A percentile compares a stretch with the other conserved stretches of the same genome.
Evolutionary conservation across 2,329 filamentous ascomycete species (phyloP).

Genomic region (Ophiostoma quercus): DNA sequence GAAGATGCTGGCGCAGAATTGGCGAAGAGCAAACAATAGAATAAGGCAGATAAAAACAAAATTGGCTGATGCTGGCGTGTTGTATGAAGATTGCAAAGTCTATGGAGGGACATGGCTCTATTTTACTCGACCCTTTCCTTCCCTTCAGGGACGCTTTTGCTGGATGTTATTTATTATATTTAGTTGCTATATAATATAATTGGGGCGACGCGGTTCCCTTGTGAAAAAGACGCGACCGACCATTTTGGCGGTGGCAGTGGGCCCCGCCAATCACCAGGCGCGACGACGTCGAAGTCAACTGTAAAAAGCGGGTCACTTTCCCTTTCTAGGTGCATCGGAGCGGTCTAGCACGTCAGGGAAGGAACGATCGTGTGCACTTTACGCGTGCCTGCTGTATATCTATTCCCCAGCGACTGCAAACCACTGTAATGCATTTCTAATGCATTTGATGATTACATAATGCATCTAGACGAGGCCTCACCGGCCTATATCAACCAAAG

Average conservation of each 20-base stretch:
- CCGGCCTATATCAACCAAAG: neutral
- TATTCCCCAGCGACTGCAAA: neutral
- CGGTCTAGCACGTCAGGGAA: slow-evolving; percentile 11
- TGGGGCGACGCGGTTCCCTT: slow-evolving; percentile 12
- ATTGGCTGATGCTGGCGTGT: slow-evolving; percentile 4
- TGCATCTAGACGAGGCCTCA: neutral
- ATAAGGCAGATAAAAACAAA: neutral
- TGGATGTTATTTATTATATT: slow-evolving; percentile 11
- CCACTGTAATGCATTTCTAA: neutral
- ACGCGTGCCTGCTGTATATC: slow-evolving; percentile 31
- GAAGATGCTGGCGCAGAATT: neutral
- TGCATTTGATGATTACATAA: neutral
- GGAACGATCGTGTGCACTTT: slow-evolving; percentile 11
- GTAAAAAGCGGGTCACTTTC: slow-evolving; percentile 17
- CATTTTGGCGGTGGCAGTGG: slow-evolving; percentile 10
- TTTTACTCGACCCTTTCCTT: slow-evolving; percentile 9
- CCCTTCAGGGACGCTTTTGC: slow-evolving; percentile 6
- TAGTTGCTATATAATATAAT: slow-evolving; percentile 11
- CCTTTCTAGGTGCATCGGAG: neutral
- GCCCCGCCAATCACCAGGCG: slow-evolving; percentile 13
- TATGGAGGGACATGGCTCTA: slow-evolving; percentile 7
- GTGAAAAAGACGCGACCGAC: slow-evolving; percentile 17
- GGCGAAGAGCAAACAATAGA: neutral
- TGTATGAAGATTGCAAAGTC: neutral
- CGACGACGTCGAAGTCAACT: neutral